phyloP scores from a whole-genome alignment of 2,329 filamentous ascomycete species.

The Ophidiomyces ophidiicola region DNA sequence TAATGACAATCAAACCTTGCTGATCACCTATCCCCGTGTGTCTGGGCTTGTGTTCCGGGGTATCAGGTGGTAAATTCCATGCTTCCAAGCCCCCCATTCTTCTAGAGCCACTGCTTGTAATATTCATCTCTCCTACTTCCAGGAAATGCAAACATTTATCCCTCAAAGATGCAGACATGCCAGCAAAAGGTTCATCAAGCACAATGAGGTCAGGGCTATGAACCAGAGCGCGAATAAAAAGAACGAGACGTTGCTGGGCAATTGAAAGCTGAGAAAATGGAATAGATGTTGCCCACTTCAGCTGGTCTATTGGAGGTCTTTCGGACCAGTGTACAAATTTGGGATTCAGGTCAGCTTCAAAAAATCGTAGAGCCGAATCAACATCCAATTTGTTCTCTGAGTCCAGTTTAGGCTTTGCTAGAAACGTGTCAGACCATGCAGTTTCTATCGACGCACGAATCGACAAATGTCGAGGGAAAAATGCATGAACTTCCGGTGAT shows the following conservation, averaged over 20 bases:
- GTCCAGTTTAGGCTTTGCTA: slow-evolving; percentile 54
- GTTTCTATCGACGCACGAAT: slow-evolving; percentile 66
- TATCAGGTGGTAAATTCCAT: slow-evolving; percentile 11
- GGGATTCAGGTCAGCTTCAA: slow-evolving; percentile 64
- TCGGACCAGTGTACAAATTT: slow-evolving; percentile 11
- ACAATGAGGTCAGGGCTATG: slow-evolving; percentile 72
- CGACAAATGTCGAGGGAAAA: slow-evolving; percentile 69
- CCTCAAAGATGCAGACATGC: slow-evolving; percentile 69
- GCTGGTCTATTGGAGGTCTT: neutral
- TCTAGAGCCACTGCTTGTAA: slow-evolving; percentile 14
- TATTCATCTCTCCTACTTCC: slow-evolving; percentile 45
- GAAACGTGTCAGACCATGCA: slow-evolving; percentile 82
- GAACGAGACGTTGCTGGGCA: slow-evolving; percentile 58
- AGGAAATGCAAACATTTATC: slow-evolving; percentile 81
- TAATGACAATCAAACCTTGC: slow-evolving; percentile 84
- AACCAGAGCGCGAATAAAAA: slow-evolving; percentile 72
- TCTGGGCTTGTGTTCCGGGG: slow-evolving; percentile 13
- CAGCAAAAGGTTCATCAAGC: slow-evolving; percentile 76
- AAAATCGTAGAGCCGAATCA: slow-evolving; percentile 61
- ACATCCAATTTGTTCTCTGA: slow-evolving; percentile 47
- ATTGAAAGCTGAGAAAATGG: slow-evolving; percentile 53
- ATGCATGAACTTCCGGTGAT: slow-evolving; percentile 83
- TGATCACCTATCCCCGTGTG: slow-evolving; percentile 48
- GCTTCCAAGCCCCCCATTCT: slow-evolving; percentile 6
- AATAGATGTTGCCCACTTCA: slow-evolving; percentile 60